These are phyloP conservation scores for Circinella umbellata DNA, from an alignment of 371 early-diverging fungal genomes.

Conservation along the genomic window DNA sequence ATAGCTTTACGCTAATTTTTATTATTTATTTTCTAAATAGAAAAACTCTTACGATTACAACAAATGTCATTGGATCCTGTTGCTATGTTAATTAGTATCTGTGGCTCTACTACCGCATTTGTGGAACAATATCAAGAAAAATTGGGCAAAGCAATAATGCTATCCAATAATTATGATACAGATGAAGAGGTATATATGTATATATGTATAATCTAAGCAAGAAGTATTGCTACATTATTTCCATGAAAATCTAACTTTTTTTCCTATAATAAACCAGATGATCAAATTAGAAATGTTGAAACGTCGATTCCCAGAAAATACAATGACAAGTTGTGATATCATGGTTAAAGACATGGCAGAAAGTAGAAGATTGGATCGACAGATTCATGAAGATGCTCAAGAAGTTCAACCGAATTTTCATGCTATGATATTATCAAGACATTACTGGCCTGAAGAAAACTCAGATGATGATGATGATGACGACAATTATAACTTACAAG, in stretches of 20 bases:
- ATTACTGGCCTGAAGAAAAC: constrained; percentile 39
- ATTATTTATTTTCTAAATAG: neutral
- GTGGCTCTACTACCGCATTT: constrained; percentile 30
- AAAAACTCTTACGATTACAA: constrained; percentile 19
- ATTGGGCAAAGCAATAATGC: constrained; percentile 28
- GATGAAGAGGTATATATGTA: constrained; percentile 28
- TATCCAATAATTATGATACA: constrained; percentile 28
- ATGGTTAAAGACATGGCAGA: constrained; percentile 46
- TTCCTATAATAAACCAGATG: neutral
- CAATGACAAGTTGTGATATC: constrained; percentile 41
- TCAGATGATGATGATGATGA: constrained; percentile 17
- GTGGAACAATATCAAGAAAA: constrained; percentile 33
- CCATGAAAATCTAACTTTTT: neutral
- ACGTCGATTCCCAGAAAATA: constrained; percentile 33
- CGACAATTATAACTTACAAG: constrained; percentile 14
- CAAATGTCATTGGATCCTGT: constrained; percentile 30
- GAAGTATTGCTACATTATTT: too few relatives aligned
- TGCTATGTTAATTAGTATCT: constrained; percentile 43
- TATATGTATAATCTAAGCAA: too few relatives aligned
- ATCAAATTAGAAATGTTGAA: constrained; percentile 38
- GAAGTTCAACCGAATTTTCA: constrained; percentile 24
- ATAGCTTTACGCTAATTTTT: neutral
- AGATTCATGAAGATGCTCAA: constrained; percentile 26
- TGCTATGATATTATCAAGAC: constrained; percentile 30
- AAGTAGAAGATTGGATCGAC: constrained; percentile 36